phyloP scores from a whole-genome alignment of 2,329 filamentous ascomycete species.

The Colletotrichum godetiae region DNA sequence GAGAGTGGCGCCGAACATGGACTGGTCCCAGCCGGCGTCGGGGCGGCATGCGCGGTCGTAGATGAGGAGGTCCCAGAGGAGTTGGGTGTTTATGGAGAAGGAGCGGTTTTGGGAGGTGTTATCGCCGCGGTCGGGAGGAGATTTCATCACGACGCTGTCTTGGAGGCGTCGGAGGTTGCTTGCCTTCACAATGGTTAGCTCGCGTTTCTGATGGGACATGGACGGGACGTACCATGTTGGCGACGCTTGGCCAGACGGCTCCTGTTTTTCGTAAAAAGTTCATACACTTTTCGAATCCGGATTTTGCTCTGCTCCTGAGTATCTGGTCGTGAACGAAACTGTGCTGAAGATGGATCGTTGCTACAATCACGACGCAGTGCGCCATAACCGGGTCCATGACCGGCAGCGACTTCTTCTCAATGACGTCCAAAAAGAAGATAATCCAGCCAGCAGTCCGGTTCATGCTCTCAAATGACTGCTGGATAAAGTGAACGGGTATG shows the following conservation, averaged over 20 bases:
- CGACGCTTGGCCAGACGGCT: conserved; percentile 39
- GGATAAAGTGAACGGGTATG: conserved; percentile 65
- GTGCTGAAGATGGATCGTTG: conserved; percentile 64
- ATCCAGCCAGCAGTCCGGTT: conserved; percentile 64
- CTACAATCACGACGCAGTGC: conserved; percentile 62
- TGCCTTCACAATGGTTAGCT: conserved; percentile 23
- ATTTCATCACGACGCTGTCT: conserved; percentile 43
- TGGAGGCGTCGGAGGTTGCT: conserved; percentile 45
- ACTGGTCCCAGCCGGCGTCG: conserved; percentile 38
- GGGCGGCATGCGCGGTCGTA: conserved; percentile 47
- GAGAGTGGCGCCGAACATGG: conserved; percentile 38
- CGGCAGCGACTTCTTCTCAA: conserved; percentile 54
- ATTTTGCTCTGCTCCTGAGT: conserved; percentile 39
- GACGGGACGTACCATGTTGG: conserved; percentile 39
- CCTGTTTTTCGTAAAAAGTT: conserved; percentile 40
- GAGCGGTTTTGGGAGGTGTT: conserved; percentile 21
- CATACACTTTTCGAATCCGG: conserved; percentile 43
- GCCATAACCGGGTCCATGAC: conserved; percentile 49
- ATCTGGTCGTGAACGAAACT: conserved; percentile 53
- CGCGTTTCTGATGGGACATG: accelerated
- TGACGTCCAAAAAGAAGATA: conserved; percentile 61
- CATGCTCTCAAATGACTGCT: conserved; percentile 63
- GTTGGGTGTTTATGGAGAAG: conserved; percentile 46
- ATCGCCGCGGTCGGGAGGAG: neutral
- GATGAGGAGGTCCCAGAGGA: conserved; percentile 50